Conservation (phyloP, 208 protist genomes). For the Jaenimonas drosophilae region DNA sequence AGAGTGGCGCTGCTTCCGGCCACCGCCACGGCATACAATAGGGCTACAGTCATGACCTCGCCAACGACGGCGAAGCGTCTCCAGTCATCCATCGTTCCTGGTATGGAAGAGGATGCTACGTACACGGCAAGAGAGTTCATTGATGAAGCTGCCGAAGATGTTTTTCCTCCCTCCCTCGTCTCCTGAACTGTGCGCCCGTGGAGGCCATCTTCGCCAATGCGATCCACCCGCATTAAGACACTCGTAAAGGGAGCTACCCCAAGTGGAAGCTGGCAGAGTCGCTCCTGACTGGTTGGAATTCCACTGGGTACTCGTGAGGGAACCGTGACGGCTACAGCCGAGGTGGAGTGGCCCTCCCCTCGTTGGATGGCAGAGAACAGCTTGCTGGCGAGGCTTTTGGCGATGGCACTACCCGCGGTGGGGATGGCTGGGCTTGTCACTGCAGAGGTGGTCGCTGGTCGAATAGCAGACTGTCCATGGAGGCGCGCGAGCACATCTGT, state of each 20-base stretch:
- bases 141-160: too few relatives aligned
- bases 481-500: too few relatives aligned
- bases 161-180: too few relatives aligned
- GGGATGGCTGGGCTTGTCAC: too few relatives aligned
- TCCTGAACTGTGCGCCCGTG: slow-evolving; percentile 26
- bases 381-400: slow-evolving; percentile 29
- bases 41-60: slow-evolving; percentile 56
- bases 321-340: too few relatives aligned
- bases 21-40: slow-evolving; percentile 59
- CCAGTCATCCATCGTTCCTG: slow-evolving; percentile 24
- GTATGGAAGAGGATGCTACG: too few relatives aligned
- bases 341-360: too few relatives aligned
- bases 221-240: slow-evolving; percentile 49
- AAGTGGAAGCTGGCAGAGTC: slow-evolving; percentile 29
- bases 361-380: slow-evolving; percentile 39
- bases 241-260: slow-evolving; percentile 31
- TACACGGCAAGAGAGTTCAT: too few relatives aligned
- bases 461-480: too few relatives aligned
- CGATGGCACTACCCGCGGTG: slow-evolving; percentile 6
- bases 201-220: slow-evolving; percentile 46
- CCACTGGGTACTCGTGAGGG: too few relatives aligned
- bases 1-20: slow-evolving; percentile 54
- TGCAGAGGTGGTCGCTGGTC: too few relatives aligned
- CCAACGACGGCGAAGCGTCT: slow-evolving; percentile 48
- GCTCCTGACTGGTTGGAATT: too few relatives aligned